Base-by-base conservation (phyloP, 176 grass and related monocot genomes). In the Aegilops tauschii region DNA sequence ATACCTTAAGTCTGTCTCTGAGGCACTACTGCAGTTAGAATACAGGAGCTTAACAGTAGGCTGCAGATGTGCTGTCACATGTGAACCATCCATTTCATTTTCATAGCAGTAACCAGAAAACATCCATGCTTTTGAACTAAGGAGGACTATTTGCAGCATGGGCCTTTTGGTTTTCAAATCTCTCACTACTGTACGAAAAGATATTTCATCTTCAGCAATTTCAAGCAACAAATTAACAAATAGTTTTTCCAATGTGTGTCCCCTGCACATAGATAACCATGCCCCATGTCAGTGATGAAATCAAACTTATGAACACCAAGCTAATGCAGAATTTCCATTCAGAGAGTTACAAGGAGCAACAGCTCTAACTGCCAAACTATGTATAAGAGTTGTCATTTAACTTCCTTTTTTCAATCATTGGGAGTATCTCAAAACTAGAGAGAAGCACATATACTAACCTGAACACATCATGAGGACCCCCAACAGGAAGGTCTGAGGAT, bases 131-230 rank as follows among this genome's bases (percentile, higher is more conserved):
- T 94, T 96, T 80, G 92, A 91, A 45, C 80, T 98, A 81, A 96
- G 87, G 72, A 96, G 92, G 71, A 96, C 87, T 54, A 98, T 75
- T 71, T 93, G 92, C 76, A 98, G 85, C 34, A 91, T 77, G 70
- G 92, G 86, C 77, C 68, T 90, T 87, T 82, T 89, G 32, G 85
- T 89, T 85, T 93, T 88, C 92, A 96, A 82, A 93, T 98, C 90
- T 86, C 72, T 94, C 73, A 98, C 88, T 68, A 98, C 17, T 56
- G 94, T 94, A 29, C 97, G 88, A 65, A 96, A 98, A 91, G 92
- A 96, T 69, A 93, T 92, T 86, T 98, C 97, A 84, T 98, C 92
- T 84, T 98, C 92, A 30, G 94, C 97, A 42, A 84, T 80, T 94
- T 96, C 85, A 8, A 98, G 88, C 69, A 98, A 77, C 65, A 94